These are phyloP conservation scores for Metroxylon sagu DNA, from an alignment of 176 grass and related monocot species.

Conservation along the genomic window DNA sequence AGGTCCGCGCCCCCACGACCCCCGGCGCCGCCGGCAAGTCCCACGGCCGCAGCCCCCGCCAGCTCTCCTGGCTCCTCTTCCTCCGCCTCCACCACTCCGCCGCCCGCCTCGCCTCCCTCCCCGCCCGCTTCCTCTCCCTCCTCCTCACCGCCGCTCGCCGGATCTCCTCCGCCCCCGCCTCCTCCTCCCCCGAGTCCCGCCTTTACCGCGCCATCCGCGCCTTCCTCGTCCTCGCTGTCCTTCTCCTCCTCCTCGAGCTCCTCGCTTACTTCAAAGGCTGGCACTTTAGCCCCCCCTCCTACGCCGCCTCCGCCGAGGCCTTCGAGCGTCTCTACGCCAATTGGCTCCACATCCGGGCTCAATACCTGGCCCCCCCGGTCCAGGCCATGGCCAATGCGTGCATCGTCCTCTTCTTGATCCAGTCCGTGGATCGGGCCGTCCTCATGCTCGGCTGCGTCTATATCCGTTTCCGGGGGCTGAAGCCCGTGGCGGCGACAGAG, in stretches of 20 bases:
- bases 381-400: slow-evolving; percentile 15
- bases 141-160: slow-evolving; percentile 11
- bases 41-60: background rate
- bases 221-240: slow-evolving; percentile 18
- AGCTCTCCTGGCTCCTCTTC: slow-evolving; percentile 16
- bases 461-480: background rate
- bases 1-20: background rate
- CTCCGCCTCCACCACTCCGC: slow-evolving; percentile 9
- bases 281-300: slow-evolving; percentile 23
- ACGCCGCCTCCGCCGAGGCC: slow-evolving; percentile 19
- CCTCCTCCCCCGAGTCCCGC: background rate
- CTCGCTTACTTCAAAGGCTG: slow-evolving; percentile 22
- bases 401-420: slow-evolving; percentile 15
- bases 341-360: slow-evolving; percentile 9
- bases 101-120: slow-evolving; percentile 10
- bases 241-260: slow-evolving; percentile 21
- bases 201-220: slow-evolving; percentile 22
- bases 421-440: slow-evolving; percentile 17
- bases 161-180: background rate
- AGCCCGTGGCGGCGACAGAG: background rate
- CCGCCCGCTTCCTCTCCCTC: slow-evolving; percentile 8
- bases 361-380: slow-evolving; percentile 8
- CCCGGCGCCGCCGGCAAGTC: slow-evolving; percentile 15
- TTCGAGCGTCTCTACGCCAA: slow-evolving; percentile 18
- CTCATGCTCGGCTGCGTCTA: slow-evolving; percentile 10